Percentiles rank a stretch among this genome's conserved stretches.
These are phyloP conservation scores for Malassezia slooffiae DNA, from an alignment of 1,284 basidiomycete genomes.

Conservation along the genomic window DNA sequence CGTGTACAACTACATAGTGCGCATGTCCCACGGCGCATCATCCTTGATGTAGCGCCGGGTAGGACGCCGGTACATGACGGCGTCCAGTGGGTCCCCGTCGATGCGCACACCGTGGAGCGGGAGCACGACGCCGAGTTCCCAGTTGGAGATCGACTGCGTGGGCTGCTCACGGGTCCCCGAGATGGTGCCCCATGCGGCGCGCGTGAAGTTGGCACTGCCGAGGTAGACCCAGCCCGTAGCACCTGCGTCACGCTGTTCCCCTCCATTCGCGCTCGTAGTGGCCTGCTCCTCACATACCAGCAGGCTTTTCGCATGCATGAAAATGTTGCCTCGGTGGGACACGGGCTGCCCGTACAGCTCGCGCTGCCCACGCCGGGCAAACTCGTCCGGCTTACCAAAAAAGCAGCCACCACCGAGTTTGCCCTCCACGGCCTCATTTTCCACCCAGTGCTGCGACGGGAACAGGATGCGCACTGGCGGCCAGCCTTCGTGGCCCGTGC, in stretches of 20 bases:
- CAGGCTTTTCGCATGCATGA: conserved; percentile 43
- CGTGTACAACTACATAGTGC: neutral
- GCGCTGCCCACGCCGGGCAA: conserved; percentile 6
- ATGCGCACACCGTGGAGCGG: conserved; percentile 24
- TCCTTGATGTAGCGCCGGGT: conserved; percentile 15
- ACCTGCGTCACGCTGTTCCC: neutral
- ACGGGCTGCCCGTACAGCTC: conserved; percentile 24
- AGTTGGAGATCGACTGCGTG: conserved; percentile 26
- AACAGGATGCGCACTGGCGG: conserved; percentile 35
- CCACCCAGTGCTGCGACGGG: conserved; percentile 29
- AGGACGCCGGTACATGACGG: conserved; percentile 28
- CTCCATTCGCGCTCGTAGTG: neutral
- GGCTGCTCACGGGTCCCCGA: conserved; percentile 15
- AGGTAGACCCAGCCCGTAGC: conserved; percentile 32
- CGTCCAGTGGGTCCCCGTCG: conserved; percentile 14
- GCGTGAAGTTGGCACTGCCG: conserved; percentile 40
- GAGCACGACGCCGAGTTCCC: conserved; percentile 38
- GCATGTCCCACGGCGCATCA: conserved; percentile 26
- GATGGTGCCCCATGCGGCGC: conserved; percentile 40
- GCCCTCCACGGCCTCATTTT: conserved; percentile 22
- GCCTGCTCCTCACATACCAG: conserved; percentile 15
- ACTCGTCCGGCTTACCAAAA: conserved; percentile 34
- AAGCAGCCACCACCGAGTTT: conserved; percentile 29
- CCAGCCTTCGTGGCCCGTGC: conserved; percentile 1
- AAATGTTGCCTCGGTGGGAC: conserved; percentile 28